Evolutionary conservation across 768 basidiomycete genomes (phyloP).

Genomic region (Naganishia friedmannii): DNA sequence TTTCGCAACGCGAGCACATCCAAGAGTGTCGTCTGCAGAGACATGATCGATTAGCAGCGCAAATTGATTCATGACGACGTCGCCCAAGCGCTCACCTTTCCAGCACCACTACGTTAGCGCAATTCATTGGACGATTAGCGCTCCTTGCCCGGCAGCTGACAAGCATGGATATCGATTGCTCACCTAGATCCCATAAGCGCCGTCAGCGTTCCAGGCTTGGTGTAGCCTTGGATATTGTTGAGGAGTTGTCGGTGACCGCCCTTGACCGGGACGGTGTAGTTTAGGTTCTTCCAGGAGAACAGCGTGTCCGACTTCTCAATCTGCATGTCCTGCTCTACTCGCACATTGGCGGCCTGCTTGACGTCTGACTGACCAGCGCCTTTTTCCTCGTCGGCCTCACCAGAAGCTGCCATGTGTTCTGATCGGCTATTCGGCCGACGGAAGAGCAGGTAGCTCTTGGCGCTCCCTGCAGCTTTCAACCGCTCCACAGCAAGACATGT

Average conservation of each 20-base stretch:
- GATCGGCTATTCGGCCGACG: conserved; percentile 1
- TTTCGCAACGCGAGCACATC: conserved; percentile 28
- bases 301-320: conserved; percentile 16
- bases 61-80: conserved; percentile 4
- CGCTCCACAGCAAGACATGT: conserved; percentile 27
- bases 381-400: conserved; percentile 5
- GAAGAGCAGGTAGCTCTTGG: conserved; percentile 19
- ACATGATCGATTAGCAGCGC: conserved; percentile 5
- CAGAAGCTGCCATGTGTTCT: conserved; percentile 9
- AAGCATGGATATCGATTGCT: conserved; percentile 51
- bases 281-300: conserved; percentile 22
- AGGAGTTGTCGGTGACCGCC: conserved; percentile 53
- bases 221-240: conserved; percentile 70
- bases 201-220: conserved; percentile 64
- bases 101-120: conserved; percentile 43
- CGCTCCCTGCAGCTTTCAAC: conserved; percentile 26
- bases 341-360: conserved; percentile 1
- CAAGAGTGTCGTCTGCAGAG: conserved; percentile 46
- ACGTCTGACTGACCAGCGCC: neutral
- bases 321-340: conserved; percentile 10
- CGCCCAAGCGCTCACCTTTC: conserved; percentile 36
- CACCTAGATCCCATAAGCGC: conserved; percentile 48
- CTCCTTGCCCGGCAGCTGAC: conserved; percentile 52
- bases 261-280: conserved; percentile 27
- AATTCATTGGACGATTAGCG: conserved; percentile 12